phyloP scores from a whole-genome alignment of 129 eudicot genomes.

The Escallonia rubra region DNA sequence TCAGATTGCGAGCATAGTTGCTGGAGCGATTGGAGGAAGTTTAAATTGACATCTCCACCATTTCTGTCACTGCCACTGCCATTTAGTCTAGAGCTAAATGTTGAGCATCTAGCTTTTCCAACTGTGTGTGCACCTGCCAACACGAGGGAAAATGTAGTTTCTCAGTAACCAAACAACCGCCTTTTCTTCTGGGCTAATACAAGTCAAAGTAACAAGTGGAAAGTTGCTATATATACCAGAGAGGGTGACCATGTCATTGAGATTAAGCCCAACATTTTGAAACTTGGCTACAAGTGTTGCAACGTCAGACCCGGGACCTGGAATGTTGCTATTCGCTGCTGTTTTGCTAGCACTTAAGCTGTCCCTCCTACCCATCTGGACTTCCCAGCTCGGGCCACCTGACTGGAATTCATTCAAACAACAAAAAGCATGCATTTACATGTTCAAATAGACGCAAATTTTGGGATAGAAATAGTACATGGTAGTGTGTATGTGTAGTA shows the following conservation, averaged over 20 bases:
- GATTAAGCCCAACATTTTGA: constrained; percentile 46
- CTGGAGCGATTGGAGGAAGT: constrained; percentile 42
- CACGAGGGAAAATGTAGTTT: neutral
- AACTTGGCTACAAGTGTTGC: constrained; percentile 41
- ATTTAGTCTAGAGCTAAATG: constrained; percentile 51
- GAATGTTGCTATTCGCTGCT: constrained; percentile 55
- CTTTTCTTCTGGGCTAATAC: neutral
- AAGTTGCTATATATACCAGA: constrained; percentile 33
- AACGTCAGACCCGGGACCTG: constrained; percentile 40
- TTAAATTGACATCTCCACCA: constrained; percentile 29
- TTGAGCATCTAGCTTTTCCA: constrained; percentile 66
- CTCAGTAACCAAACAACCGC: neutral
- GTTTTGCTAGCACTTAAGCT: constrained; percentile 52
- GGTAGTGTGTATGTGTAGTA: no score
- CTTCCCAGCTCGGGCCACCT: constrained; percentile 66
- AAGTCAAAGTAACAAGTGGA: no score
- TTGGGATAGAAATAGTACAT: no score
- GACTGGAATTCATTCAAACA: no score
- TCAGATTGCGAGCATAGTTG: constrained; percentile 41
- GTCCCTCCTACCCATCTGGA: constrained; percentile 59
- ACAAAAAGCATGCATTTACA: neutral
- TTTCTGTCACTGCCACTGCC: constrained; percentile 12
- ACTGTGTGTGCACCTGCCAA: constrained; percentile 65
- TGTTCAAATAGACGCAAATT: no score
- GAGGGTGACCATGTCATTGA: constrained; percentile 62